phyloP scores from a whole-genome alignment of 1,284 basidiomycete genomes.

The Puccinia triticina region DNA sequence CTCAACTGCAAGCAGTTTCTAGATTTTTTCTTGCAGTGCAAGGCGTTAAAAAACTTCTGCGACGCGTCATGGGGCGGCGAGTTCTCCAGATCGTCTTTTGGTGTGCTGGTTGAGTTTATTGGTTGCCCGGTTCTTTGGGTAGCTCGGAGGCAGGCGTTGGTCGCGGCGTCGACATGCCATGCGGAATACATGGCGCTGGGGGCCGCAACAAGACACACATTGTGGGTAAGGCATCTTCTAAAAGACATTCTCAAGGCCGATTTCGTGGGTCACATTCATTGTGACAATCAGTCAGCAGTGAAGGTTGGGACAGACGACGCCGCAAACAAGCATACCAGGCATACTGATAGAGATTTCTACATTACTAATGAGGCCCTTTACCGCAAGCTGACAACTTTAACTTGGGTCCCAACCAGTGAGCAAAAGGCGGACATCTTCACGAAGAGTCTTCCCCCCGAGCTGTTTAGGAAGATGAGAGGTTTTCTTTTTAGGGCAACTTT shows the following conservation, averaged over 20 bases:
- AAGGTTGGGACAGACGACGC: background rate
- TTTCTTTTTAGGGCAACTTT: too few relatives aligned
- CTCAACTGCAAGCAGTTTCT: too few relatives aligned
- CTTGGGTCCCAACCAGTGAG: background rate
- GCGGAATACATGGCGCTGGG: constrained; percentile 1
- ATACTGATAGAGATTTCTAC: background rate
- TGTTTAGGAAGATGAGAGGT: too few relatives aligned
- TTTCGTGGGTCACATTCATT: background rate
- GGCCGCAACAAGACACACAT: background rate
- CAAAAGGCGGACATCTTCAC: constrained; percentile 19
- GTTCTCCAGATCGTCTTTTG: background rate
- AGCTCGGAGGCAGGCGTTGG: background rate
- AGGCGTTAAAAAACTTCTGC: background rate
- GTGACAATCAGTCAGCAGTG: background rate
- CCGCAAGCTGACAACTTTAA: too few relatives aligned
- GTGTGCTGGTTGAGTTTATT: background rate
- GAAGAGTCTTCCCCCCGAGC: background rate
- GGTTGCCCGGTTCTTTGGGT: constrained; percentile 1
- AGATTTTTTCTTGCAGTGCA: too few relatives aligned
- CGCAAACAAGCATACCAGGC: background rate
- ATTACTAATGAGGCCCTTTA: constrained; percentile 5
- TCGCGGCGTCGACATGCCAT: constrained; percentile 8
- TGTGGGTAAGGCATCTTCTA: background rate
- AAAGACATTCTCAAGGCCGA: background rate
- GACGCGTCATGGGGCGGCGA: constrained; percentile 24